These are phyloP conservation scores for Zizania latifolia DNA, from an alignment of 176 grass and related monocot genomes.

Conservation along the genomic window DNA sequence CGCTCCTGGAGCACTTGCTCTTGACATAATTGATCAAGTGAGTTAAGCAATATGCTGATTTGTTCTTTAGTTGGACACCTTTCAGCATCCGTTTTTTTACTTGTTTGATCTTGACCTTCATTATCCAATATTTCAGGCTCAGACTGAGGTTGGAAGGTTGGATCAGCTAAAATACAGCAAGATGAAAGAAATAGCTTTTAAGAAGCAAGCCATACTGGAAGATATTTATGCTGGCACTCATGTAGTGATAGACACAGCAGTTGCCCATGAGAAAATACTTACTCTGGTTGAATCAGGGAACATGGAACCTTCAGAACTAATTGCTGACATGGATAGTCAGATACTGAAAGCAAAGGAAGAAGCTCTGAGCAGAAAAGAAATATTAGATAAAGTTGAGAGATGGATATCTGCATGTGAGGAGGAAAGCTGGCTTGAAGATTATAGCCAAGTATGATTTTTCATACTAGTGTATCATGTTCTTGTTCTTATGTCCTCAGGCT, in stretches of 20 bases:
- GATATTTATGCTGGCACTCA: constrained; percentile 67
- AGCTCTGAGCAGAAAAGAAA: constrained; percentile 64
- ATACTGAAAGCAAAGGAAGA: constrained; percentile 75
- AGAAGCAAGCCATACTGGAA: constrained; percentile 64
- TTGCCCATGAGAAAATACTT: constrained; percentile 54
- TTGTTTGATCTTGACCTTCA: constrained; percentile 15
- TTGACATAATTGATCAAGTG: background rate
- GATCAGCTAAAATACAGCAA: constrained; percentile 67
- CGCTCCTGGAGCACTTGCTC: background rate
- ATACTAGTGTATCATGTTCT: background rate
- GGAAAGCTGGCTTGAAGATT: constrained; percentile 85
- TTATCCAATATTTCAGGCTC: constrained; percentile 38
- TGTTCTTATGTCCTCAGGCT: background rate
- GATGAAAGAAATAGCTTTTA: constrained; percentile 82
- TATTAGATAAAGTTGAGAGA: constrained; percentile 71
- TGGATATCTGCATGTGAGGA: constrained; percentile 79
- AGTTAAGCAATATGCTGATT: background rate
- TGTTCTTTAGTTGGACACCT: background rate
- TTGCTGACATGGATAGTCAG: constrained; percentile 70
- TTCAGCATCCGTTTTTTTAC: background rate
- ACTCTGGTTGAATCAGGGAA: constrained; percentile 54
- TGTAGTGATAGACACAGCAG: constrained; percentile 48
- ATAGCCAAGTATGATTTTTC: constrained; percentile 47
- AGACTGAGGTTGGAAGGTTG: constrained; percentile 67
- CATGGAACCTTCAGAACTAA: constrained; percentile 64